A percentile compares a stretch with the other conserved stretches of the same genome.
phyloP scores from a whole-genome alignment of 768 basidiomycete species.

The Baorangia bicolor region DNA sequence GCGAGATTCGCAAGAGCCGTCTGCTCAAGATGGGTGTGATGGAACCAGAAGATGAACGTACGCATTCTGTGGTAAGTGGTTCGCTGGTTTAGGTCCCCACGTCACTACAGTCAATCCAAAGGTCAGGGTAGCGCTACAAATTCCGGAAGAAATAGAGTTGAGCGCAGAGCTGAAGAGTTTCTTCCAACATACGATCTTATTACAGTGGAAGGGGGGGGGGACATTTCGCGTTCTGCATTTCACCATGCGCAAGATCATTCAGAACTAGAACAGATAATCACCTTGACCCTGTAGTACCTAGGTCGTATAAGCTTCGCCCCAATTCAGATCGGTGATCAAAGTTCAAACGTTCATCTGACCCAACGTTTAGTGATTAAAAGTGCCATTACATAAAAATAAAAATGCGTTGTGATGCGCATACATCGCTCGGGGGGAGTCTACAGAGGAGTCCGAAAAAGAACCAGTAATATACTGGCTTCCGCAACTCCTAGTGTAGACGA shows the following conservation, averaged over 20 bases:
- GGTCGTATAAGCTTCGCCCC: not conserved
- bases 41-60: not conserved
- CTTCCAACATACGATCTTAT: not conserved
- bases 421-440: not conserved
- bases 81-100: not conserved
- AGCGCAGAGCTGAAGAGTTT: not conserved
- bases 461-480: not conserved
- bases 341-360: not conserved
- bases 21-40: not conserved
- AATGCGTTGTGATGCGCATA: not conserved
- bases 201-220: not conserved
- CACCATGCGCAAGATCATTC: not conserved
- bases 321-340: not conserved
- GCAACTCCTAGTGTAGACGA: not conserved
- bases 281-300: not conserved
- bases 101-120: not conserved
- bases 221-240: too few relatives aligned
- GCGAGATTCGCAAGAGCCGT: not conserved
- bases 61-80: not conserved
- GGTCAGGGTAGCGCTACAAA: not conserved
- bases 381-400: not conserved
- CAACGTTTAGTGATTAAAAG: not conserved
- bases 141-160: not conserved
- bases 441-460: constrained; percentile 4
- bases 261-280: not conserved